Evolutionary conservation across 1,139 yeast species (phyloP).

Genomic region (Taphrina deformans): DNA sequence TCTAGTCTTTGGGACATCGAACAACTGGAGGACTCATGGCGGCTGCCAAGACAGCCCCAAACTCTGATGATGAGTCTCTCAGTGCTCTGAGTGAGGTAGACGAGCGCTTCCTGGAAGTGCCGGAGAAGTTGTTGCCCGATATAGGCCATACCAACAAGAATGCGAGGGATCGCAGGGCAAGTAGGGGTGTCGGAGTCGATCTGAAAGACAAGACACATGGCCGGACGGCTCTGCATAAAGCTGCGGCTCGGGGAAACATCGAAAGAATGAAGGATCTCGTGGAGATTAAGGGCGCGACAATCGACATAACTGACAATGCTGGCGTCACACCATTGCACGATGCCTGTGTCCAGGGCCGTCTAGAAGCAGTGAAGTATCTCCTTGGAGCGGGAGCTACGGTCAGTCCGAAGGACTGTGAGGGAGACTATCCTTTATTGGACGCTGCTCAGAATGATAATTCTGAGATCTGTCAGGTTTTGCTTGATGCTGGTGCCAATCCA

Average conservation of each 20-base stretch:
- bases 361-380: not conserved
- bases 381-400: constrained; percentile 11
- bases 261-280: constrained; percentile 16
- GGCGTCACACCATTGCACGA: constrained; percentile 29
- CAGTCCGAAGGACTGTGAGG: constrained; percentile 26
- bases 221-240: constrained; percentile 22
- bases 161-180: not conserved
- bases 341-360: constrained; percentile 19
- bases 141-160: not conserved
- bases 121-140: not conserved
- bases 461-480: constrained; percentile 16
- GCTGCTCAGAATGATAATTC: constrained; percentile 23
- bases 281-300: constrained; percentile 7
- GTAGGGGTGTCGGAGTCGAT: not conserved
- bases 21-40: constrained; percentile 1
- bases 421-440: constrained; percentile 30
- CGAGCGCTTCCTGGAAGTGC: constrained; percentile 7
- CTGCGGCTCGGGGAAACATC: constrained; percentile 11
- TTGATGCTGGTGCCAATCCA: constrained; percentile 31
- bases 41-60: not conserved
- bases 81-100: constrained; percentile 19
- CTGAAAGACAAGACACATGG: constrained; percentile 28
- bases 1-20: too few species aligned
- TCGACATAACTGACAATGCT: constrained; percentile 23
- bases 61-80: constrained; percentile 10